Percentiles rank a stretch among this genome's conserved stretches.
Conservation (phyloP, 352 stramenopile genomes). For the Phytophthora idaei region DNA sequence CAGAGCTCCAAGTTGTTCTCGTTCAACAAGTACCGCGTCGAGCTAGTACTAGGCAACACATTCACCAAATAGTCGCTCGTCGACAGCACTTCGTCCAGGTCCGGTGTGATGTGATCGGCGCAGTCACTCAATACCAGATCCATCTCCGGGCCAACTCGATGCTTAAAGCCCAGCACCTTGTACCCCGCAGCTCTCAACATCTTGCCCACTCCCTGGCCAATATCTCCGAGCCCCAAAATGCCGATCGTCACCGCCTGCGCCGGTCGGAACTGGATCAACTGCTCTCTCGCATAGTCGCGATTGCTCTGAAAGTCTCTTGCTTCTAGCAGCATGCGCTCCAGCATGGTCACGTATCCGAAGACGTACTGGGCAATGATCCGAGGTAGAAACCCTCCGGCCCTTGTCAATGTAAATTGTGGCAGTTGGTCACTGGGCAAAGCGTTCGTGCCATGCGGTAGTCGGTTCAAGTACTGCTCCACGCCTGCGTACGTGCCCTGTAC, state of each 20-base stretch:
- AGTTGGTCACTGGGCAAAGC: slow-evolving; percentile 13
- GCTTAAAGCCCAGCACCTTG: slow-evolving; percentile 77
- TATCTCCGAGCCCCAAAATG: slow-evolving; percentile 66
- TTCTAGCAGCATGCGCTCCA: slow-evolving; percentile 70
- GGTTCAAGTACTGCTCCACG: slow-evolving; percentile 60
- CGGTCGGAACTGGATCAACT: slow-evolving; percentile 53
- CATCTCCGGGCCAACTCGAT: slow-evolving; percentile 29
- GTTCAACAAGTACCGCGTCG: slow-evolving; percentile 72
- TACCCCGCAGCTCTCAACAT: slow-evolving; percentile 58
- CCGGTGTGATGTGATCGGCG: slow-evolving; percentile 48
- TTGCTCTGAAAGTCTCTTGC: slow-evolving; percentile 45
- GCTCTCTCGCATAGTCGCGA: slow-evolving; percentile 41
- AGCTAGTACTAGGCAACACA: slow-evolving; percentile 83
- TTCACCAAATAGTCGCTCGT: slow-evolving; percentile 85
- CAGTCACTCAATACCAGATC: slow-evolving; percentile 15
- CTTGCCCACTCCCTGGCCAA: slow-evolving; percentile 61
- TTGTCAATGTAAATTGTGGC: slow-evolving; percentile 51
- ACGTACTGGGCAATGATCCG: slow-evolving; percentile 74
- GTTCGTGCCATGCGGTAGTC: slow-evolving; percentile 22
- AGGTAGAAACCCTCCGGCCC: slow-evolving; percentile 60
- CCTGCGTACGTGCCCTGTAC: slow-evolving; percentile 75
- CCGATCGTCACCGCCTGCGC: slow-evolving; percentile 55
- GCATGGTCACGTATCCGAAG: slow-evolving; percentile 55
- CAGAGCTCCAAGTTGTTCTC: slow-evolving; percentile 56
- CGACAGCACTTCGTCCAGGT: slow-evolving; percentile 56